Evolutionary conservation across 805 yeast species (phyloP), one percentile per base, ranked within the genome.

Genomic region (Martiniozyma abietophila): DNA sequence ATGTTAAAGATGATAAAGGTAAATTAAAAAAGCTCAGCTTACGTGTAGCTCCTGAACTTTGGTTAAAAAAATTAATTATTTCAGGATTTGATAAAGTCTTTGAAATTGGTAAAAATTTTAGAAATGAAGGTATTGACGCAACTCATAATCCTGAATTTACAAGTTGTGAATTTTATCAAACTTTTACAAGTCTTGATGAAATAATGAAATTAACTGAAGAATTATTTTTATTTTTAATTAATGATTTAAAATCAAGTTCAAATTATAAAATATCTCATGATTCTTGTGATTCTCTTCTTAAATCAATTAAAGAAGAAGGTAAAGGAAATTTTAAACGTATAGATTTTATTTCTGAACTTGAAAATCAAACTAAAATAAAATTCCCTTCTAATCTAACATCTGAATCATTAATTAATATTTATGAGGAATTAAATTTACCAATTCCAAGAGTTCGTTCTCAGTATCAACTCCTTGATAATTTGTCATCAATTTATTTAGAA

Each of bases 131-230:
- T 6, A 67, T 89, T 19, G 98, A 89, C 53, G 65, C 80, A 2
- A 82, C 95, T 0, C 98, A 89, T 54, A 92, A 89, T 56, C 95
- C 96, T 0, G 98, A 89, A 50, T 89, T 88, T 53, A 79, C 95
- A 1, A 74, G 85, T 2, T 76, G 95, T 51, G 98, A 89, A 53
- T 82, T 85, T 47, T 89, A 89, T 53, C 81, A 80, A 47, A 67
- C 82, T 0, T 86, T 69, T 50, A 74, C 80, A 1, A 63, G 70
- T 8, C 59, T 92, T 43, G 69, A 71, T 1, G 81, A 81, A 18
- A 59, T 89, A 39, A 80, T 85, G 68, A 39, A 36, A 1, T 46
- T 77, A 22, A 78, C 94, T 1, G 80, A 83, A 47, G 58, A 61
- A 0, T 44, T 88, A 35, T 66, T 86, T 27, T 39, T 44, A 2